These are phyloP conservation scores for Nicotiana benthamiana DNA, from an alignment of 257 asterid genomes.

Conservation along the genomic window DNA sequence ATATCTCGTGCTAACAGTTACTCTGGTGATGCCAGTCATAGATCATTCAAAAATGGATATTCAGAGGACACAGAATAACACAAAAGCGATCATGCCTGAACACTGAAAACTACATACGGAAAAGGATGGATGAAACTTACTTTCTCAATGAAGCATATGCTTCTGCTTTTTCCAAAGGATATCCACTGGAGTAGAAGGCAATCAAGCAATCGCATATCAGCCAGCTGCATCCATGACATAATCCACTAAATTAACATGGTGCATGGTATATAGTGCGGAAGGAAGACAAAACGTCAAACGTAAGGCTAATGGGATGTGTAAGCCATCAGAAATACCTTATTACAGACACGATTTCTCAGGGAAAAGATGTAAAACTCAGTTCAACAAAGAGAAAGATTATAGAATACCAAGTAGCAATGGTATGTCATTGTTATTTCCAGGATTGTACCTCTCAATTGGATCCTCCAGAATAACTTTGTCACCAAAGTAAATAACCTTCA, in stretches of 20 bases:
- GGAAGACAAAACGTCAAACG: not conserved
- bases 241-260: not conserved
- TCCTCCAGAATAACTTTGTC: slow-evolving; percentile 85
- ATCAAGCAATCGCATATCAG: slow-evolving; percentile 90
- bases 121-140: slow-evolving; percentile 28
- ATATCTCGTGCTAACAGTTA: not conserved
- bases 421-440: not conserved
- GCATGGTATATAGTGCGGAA: not conserved
- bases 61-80: not conserved
- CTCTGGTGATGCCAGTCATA: not conserved
- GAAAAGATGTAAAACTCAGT: not conserved
- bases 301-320: not conserved
- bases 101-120: not conserved
- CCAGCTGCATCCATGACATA: slow-evolving; percentile 50
- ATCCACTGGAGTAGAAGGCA: slow-evolving; percentile 83
- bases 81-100: not conserved
- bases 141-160: slow-evolving; percentile 83
- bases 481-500: slow-evolving; percentile 79
- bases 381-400: not conserved
- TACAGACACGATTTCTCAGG: not conserved
- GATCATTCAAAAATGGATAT: not conserved
- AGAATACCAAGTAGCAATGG: not conserved
- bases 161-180: slow-evolving; percentile 82
- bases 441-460: slow-evolving; percentile 68
- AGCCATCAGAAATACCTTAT: not conserved